These are phyloP conservation scores for Metschnikowia koreensis DNA, from an alignment of 805 yeast genomes.

Conservation along the genomic window DNA sequence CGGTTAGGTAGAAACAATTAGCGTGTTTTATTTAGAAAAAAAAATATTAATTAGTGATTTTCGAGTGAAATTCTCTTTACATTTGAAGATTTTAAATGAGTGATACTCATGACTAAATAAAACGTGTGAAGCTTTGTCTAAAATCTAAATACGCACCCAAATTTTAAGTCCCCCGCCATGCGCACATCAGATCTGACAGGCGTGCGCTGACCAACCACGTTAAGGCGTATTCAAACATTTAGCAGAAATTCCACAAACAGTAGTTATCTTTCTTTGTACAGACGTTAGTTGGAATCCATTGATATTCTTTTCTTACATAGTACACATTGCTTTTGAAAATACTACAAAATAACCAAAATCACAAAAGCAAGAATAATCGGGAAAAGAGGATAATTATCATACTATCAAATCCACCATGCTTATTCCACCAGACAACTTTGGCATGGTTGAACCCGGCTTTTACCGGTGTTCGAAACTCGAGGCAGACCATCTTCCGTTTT, in stretches of 20 bases:
- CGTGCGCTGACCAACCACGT: not conserved
- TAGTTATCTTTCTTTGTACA: not conserved
- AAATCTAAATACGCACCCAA: too few relatives aligned
- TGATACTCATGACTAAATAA: too few relatives aligned
- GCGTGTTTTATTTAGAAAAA: not conserved
- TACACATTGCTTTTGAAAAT: not conserved
- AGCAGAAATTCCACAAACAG: too few relatives aligned
- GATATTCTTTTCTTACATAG: not conserved
- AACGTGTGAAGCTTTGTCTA: too few relatives aligned
- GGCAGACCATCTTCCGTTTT: slow-evolving; percentile 71
- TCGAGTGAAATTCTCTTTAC: not conserved
- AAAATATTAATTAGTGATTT: not conserved
- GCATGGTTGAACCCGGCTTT: slow-evolving; percentile 84
- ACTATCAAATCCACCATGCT: slow-evolving; percentile 48
- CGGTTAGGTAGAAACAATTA: slow-evolving; percentile 5
- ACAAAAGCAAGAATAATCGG: not conserved
- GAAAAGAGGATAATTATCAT: not conserved
- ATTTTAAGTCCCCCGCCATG: too few relatives aligned
- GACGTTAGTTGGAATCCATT: not conserved
- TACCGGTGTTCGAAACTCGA: slow-evolving; percentile 78
- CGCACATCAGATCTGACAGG: not conserved
- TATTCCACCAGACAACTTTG: slow-evolving; percentile 91
- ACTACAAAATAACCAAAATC: not conserved
- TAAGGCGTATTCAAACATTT: too few relatives aligned
- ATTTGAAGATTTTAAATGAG: too few relatives aligned